Percentiles rank a stretch among this genome's conserved stretches.
Evolutionary conservation across 140 eudicot species (phyloP).

Genomic region (Senecio squalidus): DNA sequence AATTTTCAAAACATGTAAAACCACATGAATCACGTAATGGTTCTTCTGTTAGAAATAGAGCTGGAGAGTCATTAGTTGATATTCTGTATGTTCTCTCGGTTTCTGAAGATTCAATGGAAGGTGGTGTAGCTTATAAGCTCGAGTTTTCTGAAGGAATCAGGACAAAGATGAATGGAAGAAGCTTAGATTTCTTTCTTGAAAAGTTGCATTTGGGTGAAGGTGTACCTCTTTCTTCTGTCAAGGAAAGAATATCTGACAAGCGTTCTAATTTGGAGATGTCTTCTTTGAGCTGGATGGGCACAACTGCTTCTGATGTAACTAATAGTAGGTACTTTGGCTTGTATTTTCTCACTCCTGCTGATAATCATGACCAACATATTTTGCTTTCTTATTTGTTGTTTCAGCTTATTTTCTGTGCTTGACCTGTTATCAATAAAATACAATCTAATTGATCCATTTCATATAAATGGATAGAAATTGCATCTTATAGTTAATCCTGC

Average conservation of each 20-base stretch:
- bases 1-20: slow-evolving; percentile 29
- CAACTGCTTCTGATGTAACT: slow-evolving; percentile 21
- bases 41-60: slow-evolving; percentile 30
- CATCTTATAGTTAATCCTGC: background rate
- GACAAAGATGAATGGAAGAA: slow-evolving; percentile 21
- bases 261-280: slow-evolving; percentile 28
- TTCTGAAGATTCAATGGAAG: slow-evolving; percentile 43
- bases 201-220: slow-evolving; percentile 55
- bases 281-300: slow-evolving; percentile 66
- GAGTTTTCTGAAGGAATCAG: slow-evolving; percentile 31
- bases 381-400: background rate
- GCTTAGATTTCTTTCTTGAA: slow-evolving; percentile 38
- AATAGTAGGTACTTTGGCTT: slow-evolving; percentile 29
- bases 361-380: slow-evolving; percentile 8
- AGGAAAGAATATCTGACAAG: slow-evolving; percentile 36
- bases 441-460: background rate
- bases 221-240: slow-evolving; percentile 32
- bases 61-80: slow-evolving; percentile 44
- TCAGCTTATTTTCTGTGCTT: background rate
- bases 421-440: background rate
- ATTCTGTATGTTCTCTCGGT: slow-evolving; percentile 51
- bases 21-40: slow-evolving; percentile 19
- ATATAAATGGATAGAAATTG: background rate
- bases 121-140: slow-evolving; percentile 55
- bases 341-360: slow-evolving; percentile 7